Base-by-base conservation (phyloP, 495 filamentous ascomycete species). In the Neurospora sp. region DNA sequence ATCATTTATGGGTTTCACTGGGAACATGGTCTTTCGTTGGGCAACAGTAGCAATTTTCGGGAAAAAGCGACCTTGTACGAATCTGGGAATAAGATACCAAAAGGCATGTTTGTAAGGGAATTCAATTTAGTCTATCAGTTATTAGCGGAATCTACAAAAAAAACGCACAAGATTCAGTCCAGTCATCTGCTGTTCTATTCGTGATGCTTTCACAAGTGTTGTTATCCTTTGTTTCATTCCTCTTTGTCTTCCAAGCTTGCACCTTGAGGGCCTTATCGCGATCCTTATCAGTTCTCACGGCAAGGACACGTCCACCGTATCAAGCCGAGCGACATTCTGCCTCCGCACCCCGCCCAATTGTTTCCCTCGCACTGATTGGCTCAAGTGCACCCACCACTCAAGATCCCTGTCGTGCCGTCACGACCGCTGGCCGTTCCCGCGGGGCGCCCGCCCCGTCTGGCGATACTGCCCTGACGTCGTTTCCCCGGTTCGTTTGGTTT, bases 31-130 rank as follows among this genome's bases (percentile, higher is more conserved):
- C 54, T 66, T 66, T 35, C 1, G 14, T 4, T 16, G 54, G 27
- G 54, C 54, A 66, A 66, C 54, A 66, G 48, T 62, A 62, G 54
- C 69, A 71, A 75, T 74, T 72, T 78, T 76, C 23, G 54, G 54
- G 27, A 14, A 31, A 14, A 31, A 59, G 23, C 48, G 48, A 76
- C 72, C 77, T 75, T 70, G 39, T 72, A n/a, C 27, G 42, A 38
- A 59, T 46, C 54, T 62, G 75, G 78, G 74, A 73, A 71, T 76
- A 77, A 81, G 80, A 80, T 79, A 80, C 77, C 78, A 77, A 72
- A 59, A 59, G 71, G 71, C 71, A 35, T 72, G 44, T 59, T 59
- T 72, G 42, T 38, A 20, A 71, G 70, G 71, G 71, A 11, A 39
- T 72, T 40, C 18, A 72, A 38, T 59, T 20, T 66, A 66, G 54